Evolutionary conservation across 1,284 basidiomycete genomes (phyloP).

Genomic region (Hymenochaete sp.): DNA sequence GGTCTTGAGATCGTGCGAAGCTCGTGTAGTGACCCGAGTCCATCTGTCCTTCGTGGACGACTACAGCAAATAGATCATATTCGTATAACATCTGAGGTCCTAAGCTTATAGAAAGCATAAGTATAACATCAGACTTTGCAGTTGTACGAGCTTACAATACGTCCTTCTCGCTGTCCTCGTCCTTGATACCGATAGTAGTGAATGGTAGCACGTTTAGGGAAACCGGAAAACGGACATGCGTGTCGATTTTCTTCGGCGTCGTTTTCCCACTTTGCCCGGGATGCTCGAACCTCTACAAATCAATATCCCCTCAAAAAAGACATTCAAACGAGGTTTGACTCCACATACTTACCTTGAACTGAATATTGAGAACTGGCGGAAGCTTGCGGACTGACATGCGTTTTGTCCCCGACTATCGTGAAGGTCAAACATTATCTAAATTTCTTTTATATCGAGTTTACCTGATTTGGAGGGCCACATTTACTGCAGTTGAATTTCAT

Average conservation of each 20-base stretch:
- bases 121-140: neutral
- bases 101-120: constrained; percentile 18
- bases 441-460: neutral
- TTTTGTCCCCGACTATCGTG: constrained; percentile 65
- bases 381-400: constrained; percentile 78
- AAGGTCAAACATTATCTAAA: neutral
- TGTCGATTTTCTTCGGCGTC: constrained; percentile 77
- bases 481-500: constrained; percentile 69
- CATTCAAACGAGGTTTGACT: neutral
- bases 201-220: constrained; percentile 85
- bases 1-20: constrained; percentile 67
- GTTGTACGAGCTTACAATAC: constrained; percentile 24
- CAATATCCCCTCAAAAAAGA: constrained; percentile 10
- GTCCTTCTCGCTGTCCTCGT: constrained; percentile 29
- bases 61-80: constrained; percentile 89
- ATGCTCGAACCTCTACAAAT: constrained; percentile 81
- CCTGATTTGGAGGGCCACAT: constrained; percentile 34
- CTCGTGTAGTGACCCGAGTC: constrained; percentile 94
- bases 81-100: constrained; percentile 71
- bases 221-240: constrained; percentile 75
- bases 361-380: constrained; percentile 88
- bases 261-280: constrained; percentile 49
- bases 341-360: constrained; percentile 72
- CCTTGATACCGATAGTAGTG: constrained; percentile 54
- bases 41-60: constrained; percentile 91